phyloP scores from a whole-genome alignment of 495 filamentous ascomycete genomes.

The Penicillium chermesinum region DNA sequence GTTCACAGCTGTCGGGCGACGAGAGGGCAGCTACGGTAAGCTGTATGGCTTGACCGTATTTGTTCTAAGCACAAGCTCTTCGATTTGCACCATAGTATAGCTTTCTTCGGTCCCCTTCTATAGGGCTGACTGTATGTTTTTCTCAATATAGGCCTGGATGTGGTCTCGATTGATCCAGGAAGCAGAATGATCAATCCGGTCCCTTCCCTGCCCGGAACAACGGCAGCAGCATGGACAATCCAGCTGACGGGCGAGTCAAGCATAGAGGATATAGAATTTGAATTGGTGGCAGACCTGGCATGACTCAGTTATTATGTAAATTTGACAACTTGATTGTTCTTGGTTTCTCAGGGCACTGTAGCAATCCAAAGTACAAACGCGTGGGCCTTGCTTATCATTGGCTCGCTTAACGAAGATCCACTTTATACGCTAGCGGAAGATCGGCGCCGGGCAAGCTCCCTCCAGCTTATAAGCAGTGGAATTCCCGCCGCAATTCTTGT shows the following conservation, averaged over 20 bases:
- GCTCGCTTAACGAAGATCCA: too few species aligned
- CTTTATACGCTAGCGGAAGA: too few species aligned
- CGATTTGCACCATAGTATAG: conserved; percentile 14
- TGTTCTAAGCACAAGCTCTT: background rate
- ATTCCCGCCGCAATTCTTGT: too few species aligned
- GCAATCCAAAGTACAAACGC: too few species aligned
- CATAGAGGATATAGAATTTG: background rate
- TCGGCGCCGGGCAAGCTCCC: too few species aligned
- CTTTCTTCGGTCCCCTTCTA: conserved; percentile 22
- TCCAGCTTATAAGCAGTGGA: too few species aligned
- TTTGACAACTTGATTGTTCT: too few species aligned
- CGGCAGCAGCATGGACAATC: background rate
- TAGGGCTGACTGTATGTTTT: conserved; percentile 4
- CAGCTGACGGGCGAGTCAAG: background rate
- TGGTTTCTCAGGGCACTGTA: too few species aligned
- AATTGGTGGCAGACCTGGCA: background rate
- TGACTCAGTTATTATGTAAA: background rate
- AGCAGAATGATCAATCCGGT: background rate
- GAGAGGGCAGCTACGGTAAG: background rate
- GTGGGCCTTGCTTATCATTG: too few species aligned
- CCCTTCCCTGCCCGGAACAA: background rate
- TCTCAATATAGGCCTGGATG: background rate
- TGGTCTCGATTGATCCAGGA: background rate
- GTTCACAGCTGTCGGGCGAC: background rate
- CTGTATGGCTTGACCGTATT: background rate